A percentile compares a stretch with the other conserved stretches of the same genome.
These are phyloP conservation scores for Trypanosoma boissoni DNA, from an alignment of 208 protist genomes.

Conservation along the genomic window DNA sequence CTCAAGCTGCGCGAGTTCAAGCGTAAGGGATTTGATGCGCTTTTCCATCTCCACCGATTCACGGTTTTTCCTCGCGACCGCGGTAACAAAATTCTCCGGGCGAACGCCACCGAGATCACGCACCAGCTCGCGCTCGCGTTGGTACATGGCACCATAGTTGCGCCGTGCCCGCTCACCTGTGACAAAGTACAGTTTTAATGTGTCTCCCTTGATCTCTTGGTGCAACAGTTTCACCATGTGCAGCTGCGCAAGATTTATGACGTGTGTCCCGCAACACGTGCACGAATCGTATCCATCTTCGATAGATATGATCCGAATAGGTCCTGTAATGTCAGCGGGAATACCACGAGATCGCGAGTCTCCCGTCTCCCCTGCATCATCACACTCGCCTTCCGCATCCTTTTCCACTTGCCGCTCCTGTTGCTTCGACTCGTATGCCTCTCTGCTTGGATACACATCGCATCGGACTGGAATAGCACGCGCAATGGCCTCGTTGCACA, in stretches of 20 bases:
- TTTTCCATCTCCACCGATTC: slow-evolving; percentile 56
- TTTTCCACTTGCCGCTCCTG: slow-evolving; percentile 16
- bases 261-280: slow-evolving; percentile 89
- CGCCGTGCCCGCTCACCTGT: slow-evolving; percentile 56
- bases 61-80: slow-evolving; percentile 42
- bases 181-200: slow-evolving; percentile 78
- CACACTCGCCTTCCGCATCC: neutral
- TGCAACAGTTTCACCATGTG: slow-evolving; percentile 76
- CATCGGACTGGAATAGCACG: slow-evolving; percentile 39
- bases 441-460: slow-evolving; percentile 42
- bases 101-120: slow-evolving; percentile 56
- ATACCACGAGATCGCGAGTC: slow-evolving; percentile 58
- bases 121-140: slow-evolving; percentile 57
- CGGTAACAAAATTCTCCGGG: slow-evolving; percentile 54
- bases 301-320: slow-evolving; percentile 78
- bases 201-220: slow-evolving; percentile 73
- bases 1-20: slow-evolving; percentile 49
- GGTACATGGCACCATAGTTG: slow-evolving; percentile 58
- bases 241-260: slow-evolving; percentile 60
- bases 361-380: slow-evolving; percentile 2
- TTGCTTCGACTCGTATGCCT: slow-evolving; percentile 38
- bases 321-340: slow-evolving; percentile 65
- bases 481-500: slow-evolving; percentile 63
- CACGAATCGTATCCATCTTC: slow-evolving; percentile 58
- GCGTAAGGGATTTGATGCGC: slow-evolving; percentile 40